A percentile compares a stretch with the other conserved stretches of the same genome.
Evolutionary conservation across 495 filamentous ascomycete genomes (phyloP).

Genomic region (Lophiostoma macrostomum): DNA sequence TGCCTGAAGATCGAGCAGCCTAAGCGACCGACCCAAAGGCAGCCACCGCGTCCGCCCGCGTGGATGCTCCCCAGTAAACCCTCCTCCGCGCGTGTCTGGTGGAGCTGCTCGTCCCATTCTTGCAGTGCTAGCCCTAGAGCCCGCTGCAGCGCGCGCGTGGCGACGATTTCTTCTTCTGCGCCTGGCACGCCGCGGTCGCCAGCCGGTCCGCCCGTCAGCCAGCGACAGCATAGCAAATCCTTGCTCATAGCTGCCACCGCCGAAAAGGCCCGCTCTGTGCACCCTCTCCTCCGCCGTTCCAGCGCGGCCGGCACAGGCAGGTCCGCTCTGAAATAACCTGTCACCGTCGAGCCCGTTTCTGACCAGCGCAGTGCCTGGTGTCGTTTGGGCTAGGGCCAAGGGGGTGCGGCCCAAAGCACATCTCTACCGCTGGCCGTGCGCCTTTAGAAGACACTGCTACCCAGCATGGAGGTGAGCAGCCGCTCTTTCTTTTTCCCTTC

Average conservation of each 20-base stretch:
- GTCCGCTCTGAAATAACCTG: slow-evolving; percentile 8
- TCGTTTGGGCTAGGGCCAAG: slow-evolving; percentile 22
- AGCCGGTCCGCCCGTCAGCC: slow-evolving; percentile 24
- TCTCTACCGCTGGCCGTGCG: slow-evolving; percentile 28
- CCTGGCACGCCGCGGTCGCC: slow-evolving; percentile 7
- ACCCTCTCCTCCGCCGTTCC: slow-evolving; percentile 12
- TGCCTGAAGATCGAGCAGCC: slow-evolving; percentile 14
- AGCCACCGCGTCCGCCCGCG: no score
- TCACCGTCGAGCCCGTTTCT: slow-evolving; percentile 6
- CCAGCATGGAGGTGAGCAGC: slow-evolving; percentile 31
- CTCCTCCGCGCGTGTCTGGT: slow-evolving; percentile 1
- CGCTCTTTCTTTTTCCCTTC: slow-evolving; percentile 14
- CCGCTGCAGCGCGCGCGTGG: slow-evolving; percentile 23
- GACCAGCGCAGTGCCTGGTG: not conserved
- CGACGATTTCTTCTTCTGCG: slow-evolving; percentile 27
- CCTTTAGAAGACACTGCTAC: slow-evolving; percentile 15
- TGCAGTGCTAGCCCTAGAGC: not conserved
- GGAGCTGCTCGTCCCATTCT: not conserved
- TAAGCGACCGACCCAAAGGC: slow-evolving; percentile 1
- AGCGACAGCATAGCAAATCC: slow-evolving; percentile 23
- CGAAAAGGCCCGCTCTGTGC: slow-evolving; percentile 14
- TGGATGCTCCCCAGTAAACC: slow-evolving; percentile 1
- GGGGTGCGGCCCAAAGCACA: slow-evolving; percentile 30
- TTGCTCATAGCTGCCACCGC: slow-evolving; percentile 14
- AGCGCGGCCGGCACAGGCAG: slow-evolving; percentile 3